phyloP scores from a whole-genome alignment of 2,329 filamentous ascomycete species.

The Colletotrichum acutatum region DNA sequence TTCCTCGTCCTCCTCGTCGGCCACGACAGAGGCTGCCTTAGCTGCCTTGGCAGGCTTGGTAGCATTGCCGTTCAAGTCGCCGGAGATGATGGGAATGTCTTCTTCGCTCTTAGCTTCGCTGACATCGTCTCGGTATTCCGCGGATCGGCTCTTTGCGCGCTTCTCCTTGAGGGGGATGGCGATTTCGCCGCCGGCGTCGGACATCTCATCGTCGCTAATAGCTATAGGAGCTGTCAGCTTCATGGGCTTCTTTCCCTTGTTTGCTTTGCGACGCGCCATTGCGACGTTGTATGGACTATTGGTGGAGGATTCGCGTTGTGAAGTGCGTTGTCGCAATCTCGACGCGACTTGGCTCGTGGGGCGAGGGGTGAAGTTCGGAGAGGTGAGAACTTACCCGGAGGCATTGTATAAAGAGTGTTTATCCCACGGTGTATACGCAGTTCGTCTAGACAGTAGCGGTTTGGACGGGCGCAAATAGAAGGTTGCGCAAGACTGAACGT shows the following conservation, averaged over 20 bases:
- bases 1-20: slow-evolving; percentile 44
- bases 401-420: slow-evolving; percentile 13
- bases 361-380: not conserved
- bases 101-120: slow-evolving; percentile 22
- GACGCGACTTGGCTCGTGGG: not conserved
- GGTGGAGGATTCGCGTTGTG: slow-evolving; percentile 2
- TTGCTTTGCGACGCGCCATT: slow-evolving; percentile 6
- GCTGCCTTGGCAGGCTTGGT: slow-evolving; percentile 34
- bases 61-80: slow-evolving; percentile 26
- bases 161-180: slow-evolving; percentile 11
- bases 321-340: slow-evolving; percentile 1
- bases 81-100: slow-evolving; percentile 3
- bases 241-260: not conserved
- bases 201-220: slow-evolving; percentile 50
- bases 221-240: slow-evolving; percentile 40
- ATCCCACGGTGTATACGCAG: not conserved
- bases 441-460: not conserved
- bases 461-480: not conserved
- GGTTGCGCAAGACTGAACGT: not conserved
- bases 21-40: not conserved
- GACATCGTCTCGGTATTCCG: slow-evolving; percentile 16
- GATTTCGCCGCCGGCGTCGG: slow-evolving; percentile 39
- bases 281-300: not conserved
- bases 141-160: slow-evolving; percentile 26
- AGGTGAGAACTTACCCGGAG: slow-evolving; percentile 30